phyloP scores from a whole-genome alignment of 139 green algal genomes.

The Yamagishiella unicocca region DNA sequence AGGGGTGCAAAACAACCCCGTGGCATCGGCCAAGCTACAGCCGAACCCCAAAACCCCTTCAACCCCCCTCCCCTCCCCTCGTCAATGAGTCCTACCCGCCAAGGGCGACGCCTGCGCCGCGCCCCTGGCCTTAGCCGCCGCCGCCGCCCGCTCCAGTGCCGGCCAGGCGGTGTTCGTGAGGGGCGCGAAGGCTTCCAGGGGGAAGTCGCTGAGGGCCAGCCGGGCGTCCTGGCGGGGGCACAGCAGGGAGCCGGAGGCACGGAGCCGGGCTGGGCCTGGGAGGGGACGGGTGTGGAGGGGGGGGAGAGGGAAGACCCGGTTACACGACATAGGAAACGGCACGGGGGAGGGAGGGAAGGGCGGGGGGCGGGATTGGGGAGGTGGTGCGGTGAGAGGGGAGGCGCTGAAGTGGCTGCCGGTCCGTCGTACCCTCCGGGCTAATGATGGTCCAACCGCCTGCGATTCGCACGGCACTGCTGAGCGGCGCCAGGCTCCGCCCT shows the following conservation, averaged over 20 bases:
- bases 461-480: no score
- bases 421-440: no score
- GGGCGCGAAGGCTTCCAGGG: constrained; percentile 77
- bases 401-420: no score
- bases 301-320: not conserved
- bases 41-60: no score
- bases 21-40: no score
- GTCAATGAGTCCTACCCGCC: not conserved
- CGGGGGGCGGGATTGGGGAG: no score
- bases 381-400: not conserved
- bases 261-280: constrained; percentile 56
- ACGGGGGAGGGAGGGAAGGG: no score
- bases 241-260: constrained; percentile 76
- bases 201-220: constrained; percentile 85
- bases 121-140: not conserved
- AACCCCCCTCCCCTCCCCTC: not conserved
- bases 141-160: constrained; percentile 59
- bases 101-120: constrained; percentile 27
- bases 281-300: not conserved
- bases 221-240: constrained; percentile 82
- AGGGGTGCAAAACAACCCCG: no score
- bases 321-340: no score
- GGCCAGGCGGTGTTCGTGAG: constrained; percentile 78
- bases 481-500: no score
- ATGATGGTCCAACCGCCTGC: no score